phyloP scores from a whole-genome alignment of 106 monocot genomes.

The Gastrodia elata region DNA sequence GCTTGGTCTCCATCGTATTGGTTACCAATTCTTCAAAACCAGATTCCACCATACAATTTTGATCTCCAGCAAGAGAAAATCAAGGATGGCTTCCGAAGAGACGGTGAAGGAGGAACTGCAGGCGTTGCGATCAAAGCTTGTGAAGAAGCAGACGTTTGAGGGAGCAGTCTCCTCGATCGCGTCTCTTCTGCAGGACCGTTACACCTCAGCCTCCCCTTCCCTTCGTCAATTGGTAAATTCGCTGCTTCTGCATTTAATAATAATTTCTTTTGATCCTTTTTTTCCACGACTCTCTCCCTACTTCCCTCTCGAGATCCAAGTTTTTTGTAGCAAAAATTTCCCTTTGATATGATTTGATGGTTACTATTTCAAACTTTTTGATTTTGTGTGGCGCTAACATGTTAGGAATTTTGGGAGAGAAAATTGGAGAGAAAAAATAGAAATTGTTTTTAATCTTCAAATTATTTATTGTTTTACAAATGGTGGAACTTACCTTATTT shows the following conservation, averaged over 20 bases:
- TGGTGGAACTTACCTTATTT: too few species aligned
- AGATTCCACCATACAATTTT: background rate
- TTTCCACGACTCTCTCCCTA: background rate
- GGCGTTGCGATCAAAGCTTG: conserved; percentile 57
- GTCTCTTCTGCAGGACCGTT: conserved; percentile 32
- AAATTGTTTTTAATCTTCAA: too few species aligned
- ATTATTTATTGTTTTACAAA: too few species aligned
- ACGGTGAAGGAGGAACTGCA: conserved; percentile 42
- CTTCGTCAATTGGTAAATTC: conserved; percentile 54
- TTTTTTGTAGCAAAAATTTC: background rate
- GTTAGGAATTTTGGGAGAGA: too few species aligned
- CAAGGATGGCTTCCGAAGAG: conserved; percentile 8
- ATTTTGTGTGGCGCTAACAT: too few species aligned
- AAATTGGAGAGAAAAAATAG: too few species aligned
- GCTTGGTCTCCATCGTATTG: background rate
- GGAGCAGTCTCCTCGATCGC: conserved; percentile 56
- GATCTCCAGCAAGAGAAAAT: background rate
- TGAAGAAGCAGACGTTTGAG: conserved; percentile 86
- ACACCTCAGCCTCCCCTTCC: conserved; percentile 41
- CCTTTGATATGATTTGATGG: background rate
- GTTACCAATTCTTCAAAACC: background rate
- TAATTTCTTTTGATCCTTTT: background rate
- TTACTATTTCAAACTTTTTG: background rate
- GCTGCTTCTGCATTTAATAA: background rate
- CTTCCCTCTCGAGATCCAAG: background rate